Percentiles rank a stretch among this genome's conserved stretches.
phyloP scores from a whole-genome alignment of 257 asterid species.

The Penstemon barbatus region DNA sequence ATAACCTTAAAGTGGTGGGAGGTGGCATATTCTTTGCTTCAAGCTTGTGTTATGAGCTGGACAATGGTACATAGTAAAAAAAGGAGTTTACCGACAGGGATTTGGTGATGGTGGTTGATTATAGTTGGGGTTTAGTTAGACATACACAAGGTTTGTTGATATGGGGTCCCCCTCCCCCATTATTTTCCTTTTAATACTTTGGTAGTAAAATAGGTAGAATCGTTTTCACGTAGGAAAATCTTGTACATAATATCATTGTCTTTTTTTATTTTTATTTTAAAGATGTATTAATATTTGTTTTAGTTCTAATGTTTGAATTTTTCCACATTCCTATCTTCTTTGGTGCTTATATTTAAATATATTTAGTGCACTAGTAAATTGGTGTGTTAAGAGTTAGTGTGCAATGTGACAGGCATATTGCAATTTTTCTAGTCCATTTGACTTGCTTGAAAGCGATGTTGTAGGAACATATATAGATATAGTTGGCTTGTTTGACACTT shows the following conservation, averaged over 20 bases:
- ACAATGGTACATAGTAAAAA: constrained; percentile 41
- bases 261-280: not conserved
- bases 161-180: constrained; percentile 41
- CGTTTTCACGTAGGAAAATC: constrained; percentile 24
- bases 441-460: constrained; percentile 33
- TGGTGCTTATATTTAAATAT: not conserved
- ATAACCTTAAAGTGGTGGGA: constrained; percentile 11
- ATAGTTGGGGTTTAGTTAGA: constrained; percentile 39
- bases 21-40: constrained; percentile 40
- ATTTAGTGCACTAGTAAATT: not conserved
- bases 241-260: constrained; percentile 19
- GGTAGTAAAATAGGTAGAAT: constrained; percentile 15
- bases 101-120: constrained; percentile 42
- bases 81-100: constrained; percentile 21
- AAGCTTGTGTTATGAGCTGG: constrained; percentile 24
- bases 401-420: constrained; percentile 11
- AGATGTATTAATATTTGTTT: not conserved
- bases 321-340: not conserved
- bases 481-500: constrained; percentile 19
- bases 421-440: constrained; percentile 20
- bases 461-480: not conserved
- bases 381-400: constrained; percentile 2
- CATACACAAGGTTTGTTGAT: constrained; percentile 32
- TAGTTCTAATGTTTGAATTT: not conserved
- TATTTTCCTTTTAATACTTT: not conserved